A percentile compares a stretch with the other conserved stretches of the same genome.
Conservation (phyloP, 1,284 basidiomycete genomes). For the Leccinum fallax region DNA sequence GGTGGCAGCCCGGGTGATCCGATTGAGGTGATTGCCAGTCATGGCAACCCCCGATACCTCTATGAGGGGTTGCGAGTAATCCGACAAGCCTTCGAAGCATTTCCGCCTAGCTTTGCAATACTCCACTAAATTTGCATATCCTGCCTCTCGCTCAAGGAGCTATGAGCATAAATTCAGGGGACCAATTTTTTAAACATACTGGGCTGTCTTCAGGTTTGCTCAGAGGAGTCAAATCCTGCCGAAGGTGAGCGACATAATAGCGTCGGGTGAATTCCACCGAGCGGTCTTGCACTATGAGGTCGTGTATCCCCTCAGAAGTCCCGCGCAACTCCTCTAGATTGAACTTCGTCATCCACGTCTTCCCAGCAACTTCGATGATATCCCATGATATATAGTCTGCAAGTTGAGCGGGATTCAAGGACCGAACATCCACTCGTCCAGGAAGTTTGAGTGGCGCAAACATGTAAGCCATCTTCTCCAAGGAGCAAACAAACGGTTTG, state of each 20-base stretch:
- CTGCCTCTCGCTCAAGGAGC: slow-evolving; percentile 54
- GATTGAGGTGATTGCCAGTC: slow-evolving; percentile 58
- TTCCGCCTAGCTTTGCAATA: slow-evolving; percentile 63
- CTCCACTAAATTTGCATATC: slow-evolving; percentile 59
- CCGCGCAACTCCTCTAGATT: slow-evolving; percentile 43
- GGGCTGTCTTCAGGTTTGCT: slow-evolving; percentile 66
- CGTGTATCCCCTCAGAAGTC: slow-evolving; percentile 48
- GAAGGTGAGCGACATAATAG: slow-evolving; percentile 56
- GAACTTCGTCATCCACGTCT: slow-evolving; percentile 54
- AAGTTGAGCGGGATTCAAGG: slow-evolving; percentile 41
- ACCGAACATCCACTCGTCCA: slow-evolving; percentile 20
- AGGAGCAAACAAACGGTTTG: slow-evolving; percentile 58
- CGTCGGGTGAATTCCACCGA: slow-evolving; percentile 75
- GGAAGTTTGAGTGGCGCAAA: slow-evolving; percentile 56
- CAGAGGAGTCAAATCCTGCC: slow-evolving; percentile 68
- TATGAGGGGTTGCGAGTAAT: slow-evolving; percentile 70
- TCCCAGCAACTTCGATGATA: slow-evolving; percentile 51
- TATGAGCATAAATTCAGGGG: slow-evolving; percentile 15
- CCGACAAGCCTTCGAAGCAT: slow-evolving; percentile 59
- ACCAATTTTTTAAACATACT: slow-evolving; percentile 44
- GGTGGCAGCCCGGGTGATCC: slow-evolving; percentile 40
- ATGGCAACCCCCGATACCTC: slow-evolving; percentile 58
- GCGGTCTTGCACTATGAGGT: slow-evolving; percentile 73
- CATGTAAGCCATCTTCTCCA: slow-evolving; percentile 61
- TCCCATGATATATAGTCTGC: slow-evolving; percentile 63